These are phyloP conservation scores for Solanum sejunctum DNA, from an alignment of 257 asterid species.

Conservation along the genomic window DNA sequence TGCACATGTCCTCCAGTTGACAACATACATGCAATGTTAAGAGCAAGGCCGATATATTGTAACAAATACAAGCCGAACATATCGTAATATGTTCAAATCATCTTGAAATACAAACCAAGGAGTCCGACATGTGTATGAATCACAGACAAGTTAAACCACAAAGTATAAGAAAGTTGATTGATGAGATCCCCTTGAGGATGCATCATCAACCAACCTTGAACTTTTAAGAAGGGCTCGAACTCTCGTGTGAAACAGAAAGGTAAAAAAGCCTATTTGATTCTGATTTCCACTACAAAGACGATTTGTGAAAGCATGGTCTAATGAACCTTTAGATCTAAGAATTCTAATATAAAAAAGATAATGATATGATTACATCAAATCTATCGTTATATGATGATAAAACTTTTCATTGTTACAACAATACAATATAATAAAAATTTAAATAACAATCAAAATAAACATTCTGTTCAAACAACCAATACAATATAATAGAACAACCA, in stretches of 20 bases:
- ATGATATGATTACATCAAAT: background rate
- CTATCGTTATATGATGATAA: background rate
- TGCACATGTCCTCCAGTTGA: background rate
- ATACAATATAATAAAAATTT: background rate
- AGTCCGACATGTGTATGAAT: background rate
- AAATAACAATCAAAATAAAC: rapidly evolving
- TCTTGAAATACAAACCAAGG: background rate
- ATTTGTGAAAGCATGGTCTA: background rate
- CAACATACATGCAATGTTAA: background rate
- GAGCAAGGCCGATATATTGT: background rate
- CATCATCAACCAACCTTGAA: background rate
- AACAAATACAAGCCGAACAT: background rate
- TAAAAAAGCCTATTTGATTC: background rate
- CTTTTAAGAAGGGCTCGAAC: background rate
- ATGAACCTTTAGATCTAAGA: background rate
- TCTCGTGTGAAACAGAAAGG: background rate
- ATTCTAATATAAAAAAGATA: background rate
- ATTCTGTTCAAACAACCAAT: background rate
- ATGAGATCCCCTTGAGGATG: background rate
- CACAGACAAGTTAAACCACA: background rate
- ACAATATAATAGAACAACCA: background rate
- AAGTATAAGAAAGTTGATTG: background rate
- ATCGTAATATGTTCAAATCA: background rate
- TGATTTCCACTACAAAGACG: background rate
- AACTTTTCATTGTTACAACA: background rate